A percentile compares a stretch with the other conserved stretches of the same genome.
These are phyloP conservation scores for Rhodotorula sp. DNA, from an alignment of 1,284 basidiomycete genomes.

Conservation along the genomic window DNA sequence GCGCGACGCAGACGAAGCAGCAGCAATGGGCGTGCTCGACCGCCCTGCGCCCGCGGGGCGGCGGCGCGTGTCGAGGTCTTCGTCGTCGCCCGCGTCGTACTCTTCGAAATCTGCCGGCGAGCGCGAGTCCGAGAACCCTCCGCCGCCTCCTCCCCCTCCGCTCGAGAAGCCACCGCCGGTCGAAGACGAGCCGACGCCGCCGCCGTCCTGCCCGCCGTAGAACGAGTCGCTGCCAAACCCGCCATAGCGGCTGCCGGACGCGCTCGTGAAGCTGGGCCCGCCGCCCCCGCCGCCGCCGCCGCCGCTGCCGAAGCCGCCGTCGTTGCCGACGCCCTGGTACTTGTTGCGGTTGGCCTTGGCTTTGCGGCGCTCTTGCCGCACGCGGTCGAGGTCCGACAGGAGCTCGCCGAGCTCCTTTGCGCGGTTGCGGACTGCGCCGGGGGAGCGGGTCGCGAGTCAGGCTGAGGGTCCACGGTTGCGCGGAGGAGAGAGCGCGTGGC, in stretches of 20 bases:
- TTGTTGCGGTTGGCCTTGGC: conserved; percentile 92
- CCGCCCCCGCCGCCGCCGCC: conserved; percentile 55
- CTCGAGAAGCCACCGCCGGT: background rate
- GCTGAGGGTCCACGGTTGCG: no score
- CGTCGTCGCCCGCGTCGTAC: conserved; percentile 96
- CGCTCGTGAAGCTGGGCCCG: conserved; percentile 51
- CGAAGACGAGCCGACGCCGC: conserved; percentile 54
- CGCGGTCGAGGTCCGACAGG: conserved; percentile 85
- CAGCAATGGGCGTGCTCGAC: conserved; percentile 34
- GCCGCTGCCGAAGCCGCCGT: conserved; percentile 56
- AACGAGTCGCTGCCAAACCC: conserved; percentile 74
- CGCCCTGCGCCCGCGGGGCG: conserved; percentile 51
- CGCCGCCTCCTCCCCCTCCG: conserved; percentile 37
- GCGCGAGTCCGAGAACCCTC: conserved; percentile 19
- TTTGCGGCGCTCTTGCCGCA: conserved; percentile 84
- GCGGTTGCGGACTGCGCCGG: conserved; percentile 94
- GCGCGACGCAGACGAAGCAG: conserved; percentile 17
- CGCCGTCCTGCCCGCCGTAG: conserved; percentile 45
- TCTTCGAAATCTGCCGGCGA: conserved; percentile 67
- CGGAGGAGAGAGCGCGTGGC: no score
- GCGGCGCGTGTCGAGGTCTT: conserved; percentile 55
- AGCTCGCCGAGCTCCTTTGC: conserved; percentile 88
- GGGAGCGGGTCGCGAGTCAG: no score
- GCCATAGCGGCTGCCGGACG: conserved; percentile 63
- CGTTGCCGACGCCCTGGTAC: conserved; percentile 83